Percentiles rank a stretch among this genome's conserved stretches.
phyloP scores from a whole-genome alignment of 83 land plant genomes.

The Picea abies region DNA sequence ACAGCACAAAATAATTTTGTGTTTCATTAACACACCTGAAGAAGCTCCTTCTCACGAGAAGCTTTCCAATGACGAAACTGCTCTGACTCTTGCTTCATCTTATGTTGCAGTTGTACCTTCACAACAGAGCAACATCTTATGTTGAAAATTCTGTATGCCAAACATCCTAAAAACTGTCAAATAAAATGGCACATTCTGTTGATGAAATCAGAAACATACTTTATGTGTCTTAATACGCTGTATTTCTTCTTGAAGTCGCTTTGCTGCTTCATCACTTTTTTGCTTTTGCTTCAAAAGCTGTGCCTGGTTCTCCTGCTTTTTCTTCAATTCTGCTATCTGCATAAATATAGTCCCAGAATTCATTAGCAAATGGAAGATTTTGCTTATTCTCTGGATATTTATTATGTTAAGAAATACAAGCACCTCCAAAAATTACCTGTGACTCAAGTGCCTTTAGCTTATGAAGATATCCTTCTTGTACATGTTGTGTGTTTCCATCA shows the following conservation, averaged over 20 bases:
- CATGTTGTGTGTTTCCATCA: conserved; percentile 78
- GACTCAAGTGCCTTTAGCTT: conserved; percentile 80
- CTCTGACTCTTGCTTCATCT: conserved; percentile 98
- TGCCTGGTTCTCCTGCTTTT: conserved; percentile 94
- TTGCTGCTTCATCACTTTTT: conserved; percentile 96
- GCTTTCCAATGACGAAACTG: conserved; percentile 97
- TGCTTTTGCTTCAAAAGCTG: conserved; percentile 93
- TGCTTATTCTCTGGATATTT: background rate
- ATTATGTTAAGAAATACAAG: background rate
- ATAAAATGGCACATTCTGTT: background rate
- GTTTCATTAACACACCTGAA: conserved; percentile 72
- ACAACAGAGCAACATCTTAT: background rate
- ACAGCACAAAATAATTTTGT: background rate
- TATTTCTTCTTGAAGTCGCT: conserved; percentile 91
- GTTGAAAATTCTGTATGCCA: background rate
- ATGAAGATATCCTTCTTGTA: conserved; percentile 78
- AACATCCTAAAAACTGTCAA: background rate
- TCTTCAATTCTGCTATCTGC: conserved; percentile 93
- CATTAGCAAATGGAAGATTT: too few species aligned
- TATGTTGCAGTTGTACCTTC: conserved; percentile 97
- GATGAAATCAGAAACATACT: conserved; percentile 35
- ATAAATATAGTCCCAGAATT: background rate
- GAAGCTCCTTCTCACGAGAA: conserved; percentile 90
- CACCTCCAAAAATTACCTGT: conserved; percentile 56
- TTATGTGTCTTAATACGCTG: conserved; percentile 94